phyloP scores from a whole-genome alignment of 129 eudicot genomes.

The Lonicera japonica region DNA sequence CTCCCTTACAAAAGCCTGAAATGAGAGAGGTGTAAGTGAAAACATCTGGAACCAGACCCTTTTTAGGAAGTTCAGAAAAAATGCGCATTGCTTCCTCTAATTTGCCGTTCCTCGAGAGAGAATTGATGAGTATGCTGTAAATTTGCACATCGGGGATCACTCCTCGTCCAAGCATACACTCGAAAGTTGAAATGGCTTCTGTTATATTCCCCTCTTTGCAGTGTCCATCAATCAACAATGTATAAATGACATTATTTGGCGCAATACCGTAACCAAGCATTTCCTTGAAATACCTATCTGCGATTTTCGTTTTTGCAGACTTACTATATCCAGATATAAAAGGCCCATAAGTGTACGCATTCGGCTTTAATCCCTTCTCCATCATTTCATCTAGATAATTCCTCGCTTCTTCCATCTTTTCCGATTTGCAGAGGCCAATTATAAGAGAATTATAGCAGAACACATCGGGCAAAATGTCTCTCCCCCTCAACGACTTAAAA shows the following conservation, averaged over 20 bases:
- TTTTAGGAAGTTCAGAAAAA: conserved; percentile 42
- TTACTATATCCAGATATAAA: conserved; percentile 53
- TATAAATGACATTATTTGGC: conserved; percentile 50
- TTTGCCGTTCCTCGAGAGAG: conserved; percentile 60
- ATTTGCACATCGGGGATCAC: conserved; percentile 52
- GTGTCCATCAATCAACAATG: conserved; percentile 67
- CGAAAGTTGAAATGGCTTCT: conserved; percentile 49
- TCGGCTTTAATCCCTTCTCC: conserved; percentile 51
- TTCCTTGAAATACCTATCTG: conserved; percentile 51
- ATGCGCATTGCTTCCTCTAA: conserved; percentile 47
- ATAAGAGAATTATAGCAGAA: conserved; percentile 75
- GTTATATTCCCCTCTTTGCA: conserved; percentile 55
- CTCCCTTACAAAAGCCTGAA: conserved; percentile 66
- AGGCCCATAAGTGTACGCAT: conserved; percentile 71
- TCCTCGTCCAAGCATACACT: conserved; percentile 42
- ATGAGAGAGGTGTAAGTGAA: conserved; percentile 61
- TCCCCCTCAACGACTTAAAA: conserved; percentile 47
- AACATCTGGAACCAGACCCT: conserved; percentile 61
- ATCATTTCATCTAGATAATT: conserved; percentile 45
- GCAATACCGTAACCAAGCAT: conserved; percentile 54
- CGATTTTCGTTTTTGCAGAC: conserved; percentile 46
- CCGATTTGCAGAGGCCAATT: conserved; percentile 56
- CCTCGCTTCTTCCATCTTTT: conserved; percentile 53
- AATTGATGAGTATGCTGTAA: conserved; percentile 58
- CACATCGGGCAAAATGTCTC: conserved; percentile 60